These are phyloP conservation scores for Bisporella sp. DNA, from an alignment of 2,329 filamentous ascomycete genomes.

Conservation along the genomic window DNA sequence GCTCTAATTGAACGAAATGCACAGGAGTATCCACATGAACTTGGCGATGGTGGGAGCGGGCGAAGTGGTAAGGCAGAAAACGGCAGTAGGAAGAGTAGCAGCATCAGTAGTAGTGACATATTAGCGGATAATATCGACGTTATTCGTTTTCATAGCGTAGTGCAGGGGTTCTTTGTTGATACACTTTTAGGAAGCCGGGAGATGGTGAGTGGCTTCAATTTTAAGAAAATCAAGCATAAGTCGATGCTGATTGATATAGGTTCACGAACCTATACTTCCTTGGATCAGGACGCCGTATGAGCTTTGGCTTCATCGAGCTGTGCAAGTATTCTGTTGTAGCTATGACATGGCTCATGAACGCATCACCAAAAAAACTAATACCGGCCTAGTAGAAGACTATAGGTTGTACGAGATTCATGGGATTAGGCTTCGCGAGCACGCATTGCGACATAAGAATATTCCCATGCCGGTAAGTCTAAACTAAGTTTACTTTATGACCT, in stretches of 20 bases:
- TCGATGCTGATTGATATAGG: no score
- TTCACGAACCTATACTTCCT: background rate
- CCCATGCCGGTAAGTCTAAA: background rate
- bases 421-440: conserved; percentile 36
- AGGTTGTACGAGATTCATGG: conserved; percentile 45
- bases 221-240: no score
- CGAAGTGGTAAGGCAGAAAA: background rate
- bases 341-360: conserved; percentile 39
- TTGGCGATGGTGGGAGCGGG: background rate
- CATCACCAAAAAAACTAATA: conserved; percentile 34
- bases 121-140: conserved; percentile 41
- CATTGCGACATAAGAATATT: conserved; percentile 30
- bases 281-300: conserved; percentile 2
- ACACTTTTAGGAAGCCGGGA: conserved; percentile 24
- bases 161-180: conserved; percentile 46
- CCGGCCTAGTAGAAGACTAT: conserved; percentile 45
- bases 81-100: conserved; percentile 7
- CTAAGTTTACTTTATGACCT: background rate
- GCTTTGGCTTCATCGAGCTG: conserved; percentile 43
- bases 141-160: conserved; percentile 43
- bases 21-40: conserved; percentile 3
- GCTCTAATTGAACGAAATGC: conserved; percentile 43
- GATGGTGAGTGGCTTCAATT: conserved; percentile 29
- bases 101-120: conserved; percentile 35
- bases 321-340: conserved; percentile 40